Percentiles rank a stretch among this genome's conserved stretches.
Conservation (phyloP, 2,329 filamentous ascomycete genomes). For the Teratosphaeriaceae sp. region DNA sequence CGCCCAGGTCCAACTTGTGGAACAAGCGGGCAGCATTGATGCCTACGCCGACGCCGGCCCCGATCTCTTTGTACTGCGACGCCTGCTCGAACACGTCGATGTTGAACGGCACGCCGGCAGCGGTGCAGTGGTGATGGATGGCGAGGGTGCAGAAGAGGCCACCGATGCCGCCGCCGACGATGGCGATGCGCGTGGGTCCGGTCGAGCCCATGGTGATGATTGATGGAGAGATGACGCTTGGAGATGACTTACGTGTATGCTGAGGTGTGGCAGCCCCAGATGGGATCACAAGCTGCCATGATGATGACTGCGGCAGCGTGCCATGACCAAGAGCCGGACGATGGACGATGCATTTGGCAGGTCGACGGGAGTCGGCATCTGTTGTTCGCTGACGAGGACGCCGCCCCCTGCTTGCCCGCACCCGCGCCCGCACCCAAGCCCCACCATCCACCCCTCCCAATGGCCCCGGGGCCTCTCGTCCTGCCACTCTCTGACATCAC, state of each 20-base stretch:
- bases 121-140: slow-evolving; percentile 30
- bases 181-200: slow-evolving; percentile 25
- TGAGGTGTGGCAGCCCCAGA: too few species aligned
- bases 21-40: slow-evolving; percentile 30
- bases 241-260: background rate
- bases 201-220: background rate
- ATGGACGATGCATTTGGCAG: too few species aligned
- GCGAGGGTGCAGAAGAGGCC: slow-evolving; percentile 33
- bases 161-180: slow-evolving; percentile 36
- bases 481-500: slow-evolving; percentile 3
- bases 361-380: background rate
- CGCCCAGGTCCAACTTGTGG: slow-evolving; percentile 30
- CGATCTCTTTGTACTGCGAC: slow-evolving; percentile 29
- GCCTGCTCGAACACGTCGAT: slow-evolving; percentile 34
- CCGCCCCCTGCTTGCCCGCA: background rate
- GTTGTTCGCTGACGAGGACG: background rate
- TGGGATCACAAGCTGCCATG: too few species aligned
- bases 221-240: background rate
- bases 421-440: background rate
- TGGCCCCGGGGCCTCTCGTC: background rate
- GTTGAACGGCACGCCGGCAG: slow-evolving; percentile 8
- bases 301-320: too few species aligned
- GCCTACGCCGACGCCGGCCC: slow-evolving; percentile 32
- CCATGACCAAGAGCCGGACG: too few species aligned
- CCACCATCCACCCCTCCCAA: background rate